Evolutionary conservation across 257 asterid species (phyloP).

Genomic region (Salvia splendens): DNA sequence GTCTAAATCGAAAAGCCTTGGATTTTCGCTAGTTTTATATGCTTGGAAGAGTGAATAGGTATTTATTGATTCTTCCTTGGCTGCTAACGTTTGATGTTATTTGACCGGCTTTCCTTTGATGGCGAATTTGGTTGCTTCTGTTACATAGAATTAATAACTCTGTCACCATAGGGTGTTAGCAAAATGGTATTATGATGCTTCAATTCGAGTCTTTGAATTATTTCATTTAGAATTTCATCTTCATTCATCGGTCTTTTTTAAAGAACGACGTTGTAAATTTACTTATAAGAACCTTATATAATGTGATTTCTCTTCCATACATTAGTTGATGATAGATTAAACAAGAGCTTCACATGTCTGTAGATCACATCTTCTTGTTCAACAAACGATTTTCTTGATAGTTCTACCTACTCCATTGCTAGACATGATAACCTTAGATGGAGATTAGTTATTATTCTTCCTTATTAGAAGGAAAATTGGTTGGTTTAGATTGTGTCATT

Average conservation of each 20-base stretch:
- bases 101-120: not conserved
- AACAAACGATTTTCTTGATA: not conserved
- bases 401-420: not conserved
- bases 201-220: constrained; percentile 12
- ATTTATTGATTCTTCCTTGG: not conserved
- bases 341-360: not conserved
- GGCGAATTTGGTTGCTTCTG: not conserved
- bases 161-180: not conserved
- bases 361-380: not conserved
- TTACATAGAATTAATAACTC: not conserved
- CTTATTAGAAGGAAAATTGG: not conserved
- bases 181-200: not conserved
- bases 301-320: not conserved
- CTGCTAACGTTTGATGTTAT: not conserved
- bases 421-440: not conserved
- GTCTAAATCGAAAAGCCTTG: constrained; percentile 47
- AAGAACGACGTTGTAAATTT: not conserved
- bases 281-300: not conserved
- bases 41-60: constrained; percentile 82
- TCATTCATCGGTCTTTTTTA: not conserved
- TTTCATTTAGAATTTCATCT: constrained; percentile 1
- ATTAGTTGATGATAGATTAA: constrained; percentile 12
- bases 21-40: constrained; percentile 66
- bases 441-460: constrained; percentile 12
- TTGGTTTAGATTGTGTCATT: too few relatives aligned